These are phyloP conservation scores for Avicennia marina DNA, from an alignment of 257 asterid species.

Conservation along the genomic window DNA sequence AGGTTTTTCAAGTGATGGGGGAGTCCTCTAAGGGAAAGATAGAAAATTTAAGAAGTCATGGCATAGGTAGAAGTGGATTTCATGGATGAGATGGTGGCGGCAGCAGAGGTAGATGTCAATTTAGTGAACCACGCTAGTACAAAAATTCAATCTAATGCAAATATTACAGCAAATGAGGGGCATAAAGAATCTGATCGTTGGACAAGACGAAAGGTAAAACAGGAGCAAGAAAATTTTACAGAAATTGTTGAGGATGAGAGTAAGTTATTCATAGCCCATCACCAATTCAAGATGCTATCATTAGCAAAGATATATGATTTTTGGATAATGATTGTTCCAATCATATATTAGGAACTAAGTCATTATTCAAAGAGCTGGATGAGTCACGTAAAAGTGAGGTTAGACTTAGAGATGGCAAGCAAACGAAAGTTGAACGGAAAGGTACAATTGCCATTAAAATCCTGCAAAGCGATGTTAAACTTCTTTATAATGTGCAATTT, in stretches of 20 bases:
- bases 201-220: too few species aligned
- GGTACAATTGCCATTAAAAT: not conserved
- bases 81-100: too few species aligned
- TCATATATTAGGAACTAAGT: not conserved
- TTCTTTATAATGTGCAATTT: slow-evolving; percentile 1
- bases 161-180: not conserved
- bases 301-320: not conserved
- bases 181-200: slow-evolving; percentile 6
- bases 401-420: not conserved
- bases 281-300: not conserved
- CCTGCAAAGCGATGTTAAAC: not conserved
- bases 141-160: not conserved
- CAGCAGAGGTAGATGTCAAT: too few species aligned
- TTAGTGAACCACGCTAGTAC: too few species aligned
- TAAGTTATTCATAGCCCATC: slow-evolving; percentile 3
- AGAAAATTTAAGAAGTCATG: too few species aligned
- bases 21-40: too few species aligned
- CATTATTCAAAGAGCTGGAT: slow-evolving; percentile 7
- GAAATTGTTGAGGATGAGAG: slow-evolving; percentile 3
- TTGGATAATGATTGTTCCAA: slow-evolving; percentile 10
- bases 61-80: too few species aligned
- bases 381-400: not conserved
- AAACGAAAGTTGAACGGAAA: slow-evolving; percentile 1
- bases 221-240: not conserved
- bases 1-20: too few species aligned